phyloP scores from a whole-genome alignment of 805 yeast species.

The Myxozyma monticola region DNA sequence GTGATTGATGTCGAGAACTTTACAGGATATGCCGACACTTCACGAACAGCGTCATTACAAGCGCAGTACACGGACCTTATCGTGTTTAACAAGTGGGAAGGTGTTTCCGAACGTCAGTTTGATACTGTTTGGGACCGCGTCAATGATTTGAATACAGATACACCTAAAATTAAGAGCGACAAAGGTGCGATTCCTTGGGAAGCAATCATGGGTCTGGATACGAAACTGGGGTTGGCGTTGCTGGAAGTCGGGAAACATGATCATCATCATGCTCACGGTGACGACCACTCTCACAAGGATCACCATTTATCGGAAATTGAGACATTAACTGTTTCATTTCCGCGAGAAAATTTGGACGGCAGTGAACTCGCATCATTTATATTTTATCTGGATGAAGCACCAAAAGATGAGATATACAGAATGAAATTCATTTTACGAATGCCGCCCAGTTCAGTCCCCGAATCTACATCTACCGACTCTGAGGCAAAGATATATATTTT shows the following conservation, averaged over 20 bases:
- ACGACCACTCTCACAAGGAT: constrained; percentile 1
- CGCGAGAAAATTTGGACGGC: constrained; percentile 1
- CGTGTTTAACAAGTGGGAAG: constrained; percentile 31
- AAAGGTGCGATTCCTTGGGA: constrained; percentile 27
- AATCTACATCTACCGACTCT: background rate
- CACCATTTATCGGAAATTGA: constrained; percentile 26
- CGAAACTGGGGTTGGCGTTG: constrained; percentile 23
- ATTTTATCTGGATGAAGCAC: constrained; percentile 24
- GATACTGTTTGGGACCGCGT: constrained; percentile 31
- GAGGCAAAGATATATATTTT: constrained; percentile 8
- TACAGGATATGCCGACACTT: constrained; percentile 31
- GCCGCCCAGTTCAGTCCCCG: constrained; percentile 3
- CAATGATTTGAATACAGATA: constrained; percentile 31
- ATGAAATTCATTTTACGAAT: constrained; percentile 26
- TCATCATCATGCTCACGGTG: constrained; percentile 10
- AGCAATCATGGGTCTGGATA: constrained; percentile 28
- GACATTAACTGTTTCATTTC: constrained; percentile 24
- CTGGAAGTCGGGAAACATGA: background rate
- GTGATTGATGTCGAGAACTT: constrained; percentile 32
- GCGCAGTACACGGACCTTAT: constrained; percentile 32
- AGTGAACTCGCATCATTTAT: constrained; percentile 11
- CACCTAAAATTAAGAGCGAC: constrained; percentile 30
- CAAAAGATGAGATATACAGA: constrained; percentile 31
- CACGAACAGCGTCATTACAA: constrained; percentile 29
- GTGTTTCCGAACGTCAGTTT: constrained; percentile 27